These are phyloP conservation scores for Zygoascus bituminiphila DNA, from an alignment of 805 yeast genomes.

Conservation along the genomic window DNA sequence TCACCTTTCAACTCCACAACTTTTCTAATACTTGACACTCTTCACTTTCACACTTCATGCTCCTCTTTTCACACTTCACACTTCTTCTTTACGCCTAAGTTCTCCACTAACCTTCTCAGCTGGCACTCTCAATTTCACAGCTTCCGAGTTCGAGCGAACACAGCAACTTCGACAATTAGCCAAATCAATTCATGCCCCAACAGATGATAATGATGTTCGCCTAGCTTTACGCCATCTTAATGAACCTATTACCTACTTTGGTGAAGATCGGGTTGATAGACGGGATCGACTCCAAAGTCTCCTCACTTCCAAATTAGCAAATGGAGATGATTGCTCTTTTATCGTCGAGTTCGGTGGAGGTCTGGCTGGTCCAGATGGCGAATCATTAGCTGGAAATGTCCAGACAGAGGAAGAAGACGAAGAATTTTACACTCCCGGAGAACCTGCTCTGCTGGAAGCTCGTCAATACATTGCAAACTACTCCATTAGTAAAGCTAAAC, in stretches of 20 bases:
- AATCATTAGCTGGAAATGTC: background rate
- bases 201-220: constrained; percentile 58
- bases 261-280: constrained; percentile 55
- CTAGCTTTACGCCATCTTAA: constrained; percentile 38
- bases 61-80: no score
- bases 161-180: constrained; percentile 9
- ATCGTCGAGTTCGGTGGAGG: constrained; percentile 11
- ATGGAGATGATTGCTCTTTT: constrained; percentile 18
- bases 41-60: no score
- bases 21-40: no score
- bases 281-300: constrained; percentile 49
- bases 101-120: background rate
- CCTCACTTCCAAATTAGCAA: constrained; percentile 27
- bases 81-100: no score
- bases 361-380: constrained; percentile 14
- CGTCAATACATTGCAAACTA: constrained; percentile 44
- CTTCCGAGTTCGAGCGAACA: constrained; percentile 11
- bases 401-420: constrained; percentile 50
- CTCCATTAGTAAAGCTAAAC: constrained; percentile 42
- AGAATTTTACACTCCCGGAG: constrained; percentile 81
- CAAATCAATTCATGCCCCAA: constrained; percentile 40
- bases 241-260: constrained; percentile 48
- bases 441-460: constrained; percentile 40
- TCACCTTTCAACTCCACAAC: no score
- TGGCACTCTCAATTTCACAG: constrained; percentile 5